Conservation (phyloP, 108 stramenopile species). For the Craspedostauros australis region DNA sequence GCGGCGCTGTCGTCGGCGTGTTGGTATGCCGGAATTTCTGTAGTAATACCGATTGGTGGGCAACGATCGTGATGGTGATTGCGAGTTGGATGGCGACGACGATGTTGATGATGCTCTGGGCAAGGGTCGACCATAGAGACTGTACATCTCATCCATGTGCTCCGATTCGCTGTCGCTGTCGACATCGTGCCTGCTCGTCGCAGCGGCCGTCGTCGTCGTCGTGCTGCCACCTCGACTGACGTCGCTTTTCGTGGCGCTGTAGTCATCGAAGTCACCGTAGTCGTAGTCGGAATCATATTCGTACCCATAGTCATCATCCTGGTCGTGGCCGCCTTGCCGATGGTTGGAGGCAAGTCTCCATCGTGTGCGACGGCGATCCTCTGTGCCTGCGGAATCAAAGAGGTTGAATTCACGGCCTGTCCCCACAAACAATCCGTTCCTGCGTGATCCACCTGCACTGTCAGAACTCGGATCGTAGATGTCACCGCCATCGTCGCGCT, state of each 20-base stretch:
- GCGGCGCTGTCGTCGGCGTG: background rate
- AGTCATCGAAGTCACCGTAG: background rate
- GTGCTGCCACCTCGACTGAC: background rate
- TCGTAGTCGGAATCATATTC: background rate
- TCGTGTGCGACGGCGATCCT: background rate
- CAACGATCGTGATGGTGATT: background rate
- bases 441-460: no score
- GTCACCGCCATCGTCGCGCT: no score
- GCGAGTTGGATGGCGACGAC: background rate
- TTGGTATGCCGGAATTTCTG: background rate
- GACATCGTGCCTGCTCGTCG: slow-evolving; percentile 2
- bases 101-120: background rate
- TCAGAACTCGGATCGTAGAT: no score
- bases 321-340: background rate
- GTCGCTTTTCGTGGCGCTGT: background rate
- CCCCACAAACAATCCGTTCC: slow-evolving; percentile 11
- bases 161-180: slow-evolving; percentile 3
- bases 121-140: no score
- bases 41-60: background rate
- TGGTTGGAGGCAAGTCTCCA: background rate
- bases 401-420: slow-evolving; percentile 31
- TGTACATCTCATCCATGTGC: no score
- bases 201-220: slow-evolving; percentile 8
- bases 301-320: background rate
- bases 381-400: slow-evolving; percentile 19